Evolutionary conservation across 2,329 filamentous ascomycete species (phyloP).

Genomic region (Beauveria brongniartii): DNA sequence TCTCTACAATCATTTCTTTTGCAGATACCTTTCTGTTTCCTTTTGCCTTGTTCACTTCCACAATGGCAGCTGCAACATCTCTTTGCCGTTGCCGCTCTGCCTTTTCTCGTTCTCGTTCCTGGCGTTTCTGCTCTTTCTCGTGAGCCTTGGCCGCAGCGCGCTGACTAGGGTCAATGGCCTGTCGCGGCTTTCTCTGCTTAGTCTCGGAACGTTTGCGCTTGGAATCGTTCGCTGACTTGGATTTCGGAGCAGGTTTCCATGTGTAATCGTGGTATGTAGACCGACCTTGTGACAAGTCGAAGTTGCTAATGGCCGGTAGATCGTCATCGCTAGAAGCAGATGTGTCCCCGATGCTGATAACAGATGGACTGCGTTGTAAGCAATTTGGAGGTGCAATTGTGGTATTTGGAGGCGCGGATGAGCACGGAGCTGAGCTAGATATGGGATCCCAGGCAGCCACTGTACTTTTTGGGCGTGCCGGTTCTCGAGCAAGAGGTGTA

Average conservation of each 20-base stretch:
- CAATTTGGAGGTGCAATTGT: slow-evolving; percentile 22
- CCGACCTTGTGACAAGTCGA: slow-evolving; percentile 25
- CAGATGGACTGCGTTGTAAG: slow-evolving; percentile 18
- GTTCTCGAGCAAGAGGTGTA: not conserved
- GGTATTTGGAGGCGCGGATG: slow-evolving; percentile 13
- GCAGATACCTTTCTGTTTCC: slow-evolving; percentile 66
- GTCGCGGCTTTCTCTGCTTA: not conserved
- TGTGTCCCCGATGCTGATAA: slow-evolving; percentile 32
- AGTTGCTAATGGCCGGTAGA: slow-evolving; percentile 38
- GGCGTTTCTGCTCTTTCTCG: slow-evolving; percentile 47
- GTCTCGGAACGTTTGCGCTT: not conserved
- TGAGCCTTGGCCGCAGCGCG: slow-evolving; percentile 43
- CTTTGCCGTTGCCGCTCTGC: slow-evolving; percentile 57
- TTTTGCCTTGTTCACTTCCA: slow-evolving; percentile 64
- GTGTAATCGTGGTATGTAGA: not conserved
- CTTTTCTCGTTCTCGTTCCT: slow-evolving; percentile 51
- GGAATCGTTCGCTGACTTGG: slow-evolving; percentile 22
- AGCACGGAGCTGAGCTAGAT: slow-evolving; percentile 41
- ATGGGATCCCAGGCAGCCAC: slow-evolving; percentile 39
- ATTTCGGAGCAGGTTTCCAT: slow-evolving; percentile 12
- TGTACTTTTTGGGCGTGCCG: not conserved
- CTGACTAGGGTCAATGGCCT: slow-evolving; percentile 10
- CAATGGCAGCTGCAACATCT: slow-evolving; percentile 55
- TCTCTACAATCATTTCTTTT: slow-evolving; percentile 69
- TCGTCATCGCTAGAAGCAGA: slow-evolving; percentile 37